Conservation (phyloP, 2,329 filamentous ascomycete genomes). For the Drechslerella dactyloides region DNA sequence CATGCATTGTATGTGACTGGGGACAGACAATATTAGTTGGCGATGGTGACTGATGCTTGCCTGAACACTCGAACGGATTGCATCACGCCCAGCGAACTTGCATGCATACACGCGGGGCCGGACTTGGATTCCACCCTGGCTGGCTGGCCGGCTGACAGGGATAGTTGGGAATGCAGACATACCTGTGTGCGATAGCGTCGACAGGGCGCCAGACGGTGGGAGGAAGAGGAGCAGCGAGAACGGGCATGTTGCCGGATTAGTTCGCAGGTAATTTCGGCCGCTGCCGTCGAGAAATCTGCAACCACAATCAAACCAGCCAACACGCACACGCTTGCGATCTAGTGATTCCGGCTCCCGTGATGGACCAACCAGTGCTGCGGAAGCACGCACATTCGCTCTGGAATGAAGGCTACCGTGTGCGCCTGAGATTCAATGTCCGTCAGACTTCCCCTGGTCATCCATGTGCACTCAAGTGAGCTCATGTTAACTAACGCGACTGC, state of each 20-base stretch:
- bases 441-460: constrained; percentile 21
- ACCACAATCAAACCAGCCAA: neutral
- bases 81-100: too few relatives aligned
- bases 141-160: too few relatives aligned
- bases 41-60: too few relatives aligned
- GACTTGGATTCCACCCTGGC: too few relatives aligned
- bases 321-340: neutral
- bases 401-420: constrained; percentile 22
- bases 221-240: neutral
- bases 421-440: constrained; percentile 19
- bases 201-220: too few relatives aligned
- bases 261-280: constrained; percentile 19
- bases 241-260: constrained; percentile 50
- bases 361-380: too few relatives aligned
- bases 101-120: too few relatives aligned
- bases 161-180: neutral
- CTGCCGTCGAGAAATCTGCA: neutral
- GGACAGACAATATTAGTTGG: too few relatives aligned
- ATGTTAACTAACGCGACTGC: neutral
- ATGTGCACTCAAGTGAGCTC: constrained; percentile 15
- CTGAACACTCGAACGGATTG: too few relatives aligned
- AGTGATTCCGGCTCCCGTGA: too few relatives aligned
- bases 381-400: too few relatives aligned
- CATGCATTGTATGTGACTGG: too few relatives aligned
- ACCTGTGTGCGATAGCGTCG: neutral